A percentile compares a stretch with the other conserved stretches of the same genome.
phyloP scores from a whole-genome alignment of 1,284 basidiomycete species.

The Stygiomarasmius scandens region DNA sequence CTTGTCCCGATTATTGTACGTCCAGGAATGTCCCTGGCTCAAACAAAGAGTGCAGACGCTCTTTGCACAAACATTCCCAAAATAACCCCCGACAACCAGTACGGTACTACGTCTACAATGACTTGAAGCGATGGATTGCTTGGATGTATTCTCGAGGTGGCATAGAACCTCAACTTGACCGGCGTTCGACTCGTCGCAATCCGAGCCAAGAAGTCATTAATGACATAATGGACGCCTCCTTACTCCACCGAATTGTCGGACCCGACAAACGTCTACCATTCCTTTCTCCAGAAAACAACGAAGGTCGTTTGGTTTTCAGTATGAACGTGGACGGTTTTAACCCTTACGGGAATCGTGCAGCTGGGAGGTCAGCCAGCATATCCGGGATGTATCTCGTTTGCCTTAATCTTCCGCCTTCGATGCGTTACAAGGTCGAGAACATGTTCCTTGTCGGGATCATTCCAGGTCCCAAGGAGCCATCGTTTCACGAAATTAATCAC shows the following conservation, averaged over 20 bases:
- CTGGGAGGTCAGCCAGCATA: constrained; percentile 29
- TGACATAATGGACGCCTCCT: no score
- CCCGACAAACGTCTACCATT: no score
- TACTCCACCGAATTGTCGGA: constrained; percentile 24
- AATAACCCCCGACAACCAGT: no score
- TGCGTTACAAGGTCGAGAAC: constrained; percentile 36
- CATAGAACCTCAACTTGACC: no score
- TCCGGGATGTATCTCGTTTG: constrained; percentile 35
- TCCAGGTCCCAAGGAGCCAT: constrained; percentile 34
- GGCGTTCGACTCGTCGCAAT: no score
- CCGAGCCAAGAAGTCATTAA: no score
- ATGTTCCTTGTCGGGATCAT: constrained; percentile 40
- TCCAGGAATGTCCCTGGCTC: no score
- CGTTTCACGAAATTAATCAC: constrained; percentile 31
- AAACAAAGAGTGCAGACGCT: no score
- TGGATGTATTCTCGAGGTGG: no score
- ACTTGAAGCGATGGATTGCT: constrained; percentile 16
- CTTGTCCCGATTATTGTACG: no score
- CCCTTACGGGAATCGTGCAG: constrained; percentile 27
- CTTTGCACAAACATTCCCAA: no score
- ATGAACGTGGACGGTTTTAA: constrained; percentile 35
- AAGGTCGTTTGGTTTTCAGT: constrained; percentile 29
- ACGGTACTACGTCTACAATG: constrained; percentile 13
- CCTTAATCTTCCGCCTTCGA: constrained; percentile 36
- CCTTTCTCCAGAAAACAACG: no score